Evolutionary conservation across 371 early-diverging fungal genomes (phyloP).

Genomic region (Lichtheimia corymbifera): DNA sequence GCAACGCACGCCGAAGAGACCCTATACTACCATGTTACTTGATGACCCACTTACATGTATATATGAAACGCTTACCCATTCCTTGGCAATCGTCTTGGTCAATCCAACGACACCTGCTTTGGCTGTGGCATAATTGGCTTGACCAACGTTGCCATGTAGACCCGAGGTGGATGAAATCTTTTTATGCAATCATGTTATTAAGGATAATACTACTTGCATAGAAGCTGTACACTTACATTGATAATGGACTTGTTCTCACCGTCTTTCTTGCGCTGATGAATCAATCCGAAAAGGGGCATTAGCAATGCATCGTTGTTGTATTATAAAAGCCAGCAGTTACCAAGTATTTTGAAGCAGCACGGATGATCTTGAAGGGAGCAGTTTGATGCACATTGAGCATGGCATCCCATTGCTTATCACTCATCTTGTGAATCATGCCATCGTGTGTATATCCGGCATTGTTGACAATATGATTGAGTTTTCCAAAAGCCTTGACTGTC

Average conservation of each 20-base stretch:
- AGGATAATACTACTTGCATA: not conserved
- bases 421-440: slow-evolving; percentile 70
- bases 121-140: slow-evolving; percentile 51
- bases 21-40: slow-evolving; percentile 3
- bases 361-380: slow-evolving; percentile 70
- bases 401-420: slow-evolving; percentile 67
- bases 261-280: slow-evolving; percentile 42
- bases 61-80: slow-evolving; percentile 29
- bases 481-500: slow-evolving; percentile 63
- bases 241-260: slow-evolving; percentile 52
- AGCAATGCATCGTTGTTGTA: no score
- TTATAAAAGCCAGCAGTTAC: not conserved
- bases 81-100: slow-evolving; percentile 58
- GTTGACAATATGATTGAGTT: slow-evolving; percentile 72
- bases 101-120: slow-evolving; percentile 55
- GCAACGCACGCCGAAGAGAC: slow-evolving; percentile 59
- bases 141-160: slow-evolving; percentile 70
- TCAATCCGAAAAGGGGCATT: not conserved
- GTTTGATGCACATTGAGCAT: slow-evolving; percentile 69
- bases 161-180: slow-evolving; percentile 70
- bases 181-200: slow-evolving; percentile 22
- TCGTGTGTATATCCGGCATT: slow-evolving; percentile 72
- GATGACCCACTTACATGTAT: not conserved
- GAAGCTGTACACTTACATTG: slow-evolving; percentile 32
- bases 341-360: slow-evolving; percentile 63